A percentile compares a stretch with the other conserved stretches of the same genome.
Evolutionary conservation across 768 basidiomycete genomes (phyloP).

Genomic region (Roridomyces roridus): DNA sequence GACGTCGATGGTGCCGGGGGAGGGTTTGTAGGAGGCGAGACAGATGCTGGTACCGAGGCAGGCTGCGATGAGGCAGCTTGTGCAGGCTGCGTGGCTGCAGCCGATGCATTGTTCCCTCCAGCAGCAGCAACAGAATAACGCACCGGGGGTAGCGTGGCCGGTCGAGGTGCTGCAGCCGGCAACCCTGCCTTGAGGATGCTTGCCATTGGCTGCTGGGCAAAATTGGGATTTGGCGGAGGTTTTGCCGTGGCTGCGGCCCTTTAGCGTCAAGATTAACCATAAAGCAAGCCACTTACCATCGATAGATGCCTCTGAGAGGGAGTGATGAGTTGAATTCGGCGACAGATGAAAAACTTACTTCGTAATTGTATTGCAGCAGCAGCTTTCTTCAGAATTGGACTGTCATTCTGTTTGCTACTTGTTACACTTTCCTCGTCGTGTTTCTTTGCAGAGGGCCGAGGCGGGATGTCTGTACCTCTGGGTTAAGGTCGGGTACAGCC

Average conservation of each 20-base stretch:
- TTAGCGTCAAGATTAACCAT: slow-evolving; percentile 12
- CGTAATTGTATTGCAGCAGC: slow-evolving; percentile 64
- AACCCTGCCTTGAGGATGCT: slow-evolving; percentile 79
- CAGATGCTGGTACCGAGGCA: slow-evolving; percentile 34
- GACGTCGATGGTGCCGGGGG: slow-evolving; percentile 42
- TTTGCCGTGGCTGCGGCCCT: slow-evolving; percentile 51
- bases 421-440: slow-evolving; percentile 80
- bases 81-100: slow-evolving; percentile 26
- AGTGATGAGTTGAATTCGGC: slow-evolving; percentile 19
- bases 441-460: slow-evolving; percentile 73
- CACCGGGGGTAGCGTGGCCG: slow-evolving; percentile 75
- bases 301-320: slow-evolving; percentile 66
- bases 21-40: slow-evolving; percentile 37
- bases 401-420: slow-evolving; percentile 78
- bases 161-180: slow-evolving; percentile 58
- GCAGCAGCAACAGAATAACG: slow-evolving; percentile 88
- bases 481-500: slow-evolving; percentile 2
- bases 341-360: slow-evolving; percentile 56
- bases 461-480: slow-evolving; percentile 57
- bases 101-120: slow-evolving; percentile 58
- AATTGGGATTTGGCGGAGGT: slow-evolving; percentile 82
- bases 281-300: slow-evolving; percentile 55
- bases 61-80: slow-evolving; percentile 34
- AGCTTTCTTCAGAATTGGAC: slow-evolving; percentile 83
- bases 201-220: slow-evolving; percentile 77